Conservation (phyloP, 2,329 filamentous ascomycete genomes). For the Talaromyces sp. region DNA sequence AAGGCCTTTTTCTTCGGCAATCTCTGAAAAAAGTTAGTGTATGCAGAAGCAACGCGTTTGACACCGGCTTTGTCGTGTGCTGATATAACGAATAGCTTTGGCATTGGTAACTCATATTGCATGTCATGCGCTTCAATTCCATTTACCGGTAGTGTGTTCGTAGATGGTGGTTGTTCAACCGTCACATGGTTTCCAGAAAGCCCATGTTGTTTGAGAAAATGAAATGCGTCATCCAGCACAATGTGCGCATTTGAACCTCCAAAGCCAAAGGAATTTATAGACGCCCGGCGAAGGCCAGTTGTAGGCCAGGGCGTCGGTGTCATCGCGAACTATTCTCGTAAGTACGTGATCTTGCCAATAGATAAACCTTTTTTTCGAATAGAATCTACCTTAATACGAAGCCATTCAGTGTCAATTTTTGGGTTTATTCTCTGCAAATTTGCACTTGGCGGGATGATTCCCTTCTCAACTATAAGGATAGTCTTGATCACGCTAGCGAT, state of each 20-base stretch:
- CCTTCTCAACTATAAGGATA: slow-evolving; percentile 22
- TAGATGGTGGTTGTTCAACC: neutral
- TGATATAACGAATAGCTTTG: neutral
- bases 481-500: slow-evolving; percentile 25
- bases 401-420: slow-evolving; percentile 16
- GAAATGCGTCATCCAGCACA: slow-evolving; percentile 25
- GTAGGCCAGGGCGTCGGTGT: slow-evolving; percentile 23
- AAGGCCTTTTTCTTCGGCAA: neutral
- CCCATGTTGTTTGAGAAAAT: slow-evolving; percentile 2
- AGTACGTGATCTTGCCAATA: slow-evolving; percentile 3
- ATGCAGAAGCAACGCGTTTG: slow-evolving; percentile 1
- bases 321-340: slow-evolving; percentile 10
- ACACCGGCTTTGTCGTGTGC: slow-evolving; percentile 1
- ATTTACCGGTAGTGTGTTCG: neutral
- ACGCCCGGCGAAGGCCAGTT: slow-evolving; percentile 12
- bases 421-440: slow-evolving; percentile 21
- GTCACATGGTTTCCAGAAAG: neutral
- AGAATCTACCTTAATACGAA: slow-evolving; percentile 22
- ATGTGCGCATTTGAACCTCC: slow-evolving; percentile 31
- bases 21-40: neutral
- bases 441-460: slow-evolving; percentile 23
- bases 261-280: slow-evolving; percentile 35
- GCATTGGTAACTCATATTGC: neutral
- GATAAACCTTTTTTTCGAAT: neutral
- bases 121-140: neutral